phyloP scores from a whole-genome alignment of 805 yeast genomes.

The Blastobotrys peoriensis region DNA sequence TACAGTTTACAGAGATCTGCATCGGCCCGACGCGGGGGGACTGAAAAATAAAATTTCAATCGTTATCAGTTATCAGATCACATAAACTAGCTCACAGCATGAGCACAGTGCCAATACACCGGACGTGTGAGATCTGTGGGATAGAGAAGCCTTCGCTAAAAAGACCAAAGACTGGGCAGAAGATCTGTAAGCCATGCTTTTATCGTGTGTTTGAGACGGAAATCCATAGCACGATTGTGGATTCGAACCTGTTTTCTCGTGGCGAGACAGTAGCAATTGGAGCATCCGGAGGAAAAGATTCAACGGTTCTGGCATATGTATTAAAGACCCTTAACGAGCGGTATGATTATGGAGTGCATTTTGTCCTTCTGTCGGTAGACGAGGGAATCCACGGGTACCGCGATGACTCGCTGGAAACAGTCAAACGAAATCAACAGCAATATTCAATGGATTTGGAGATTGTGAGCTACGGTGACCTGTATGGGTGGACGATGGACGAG shows the following conservation, averaged over 20 bases:
- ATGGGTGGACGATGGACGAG: conserved; percentile 98
- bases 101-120: conserved; percentile 2
- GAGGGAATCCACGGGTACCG: conserved; percentile 97
- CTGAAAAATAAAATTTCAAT: too few relatives aligned
- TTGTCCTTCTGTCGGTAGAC: conserved; percentile 80
- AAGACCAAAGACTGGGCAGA: conserved; percentile 87
- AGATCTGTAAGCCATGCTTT: conserved; percentile 86
- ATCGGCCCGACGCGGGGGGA: too few relatives aligned
- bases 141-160: conserved; percentile 77
- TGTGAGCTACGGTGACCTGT: conserved; percentile 79
- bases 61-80: too few relatives aligned
- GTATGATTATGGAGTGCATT: conserved; percentile 78
- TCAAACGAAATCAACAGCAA: conserved; percentile 84
- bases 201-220: conserved; percentile 90
- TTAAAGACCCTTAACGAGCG: conserved; percentile 83
- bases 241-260: conserved; percentile 58
- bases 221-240: conserved; percentile 80
- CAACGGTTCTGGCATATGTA: conserved; percentile 88
- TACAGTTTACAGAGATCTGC: too few relatives aligned
- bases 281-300: conserved; percentile 98
- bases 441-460: conserved; percentile 73
- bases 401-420: conserved; percentile 96
- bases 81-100: too few relatives aligned
- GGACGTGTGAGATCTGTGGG: conserved; percentile 77
- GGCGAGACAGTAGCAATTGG: conserved; percentile 96